These are phyloP conservation scores for Cryptosporidium ryanae DNA, from an alignment of 169 alveolate species.

Conservation along the genomic window DNA sequence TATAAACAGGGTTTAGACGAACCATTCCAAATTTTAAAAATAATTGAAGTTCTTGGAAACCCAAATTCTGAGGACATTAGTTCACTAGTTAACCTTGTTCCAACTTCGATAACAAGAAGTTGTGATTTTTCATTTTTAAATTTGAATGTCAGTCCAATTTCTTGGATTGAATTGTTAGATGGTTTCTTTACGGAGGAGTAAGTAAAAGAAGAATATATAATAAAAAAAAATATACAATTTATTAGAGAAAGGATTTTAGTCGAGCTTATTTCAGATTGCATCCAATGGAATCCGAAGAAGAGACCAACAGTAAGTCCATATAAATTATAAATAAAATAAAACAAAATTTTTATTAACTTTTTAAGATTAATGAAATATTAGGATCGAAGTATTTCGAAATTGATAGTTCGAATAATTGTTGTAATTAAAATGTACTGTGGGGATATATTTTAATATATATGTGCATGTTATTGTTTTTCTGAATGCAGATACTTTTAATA, in stretches of 20 bases:
- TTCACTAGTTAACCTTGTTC: slow-evolving; percentile 5
- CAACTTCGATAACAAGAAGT: slow-evolving; percentile 6
- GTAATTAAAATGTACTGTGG: slow-evolving; percentile 11
- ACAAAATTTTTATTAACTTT: not conserved
- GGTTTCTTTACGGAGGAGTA: slow-evolving; percentile 53
- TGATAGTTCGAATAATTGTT: not conserved
- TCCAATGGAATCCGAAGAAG: slow-evolving; percentile 60
- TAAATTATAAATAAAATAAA: not conserved
- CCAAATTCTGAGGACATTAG: slow-evolving; percentile 35
- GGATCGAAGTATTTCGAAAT: slow-evolving; percentile 16
- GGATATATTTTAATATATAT: slow-evolving; percentile 7
- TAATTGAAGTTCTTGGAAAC: slow-evolving; percentile 53
- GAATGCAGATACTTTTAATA: slow-evolving; percentile 1
- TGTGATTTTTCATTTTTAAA: slow-evolving; percentile 7
- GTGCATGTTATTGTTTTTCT: not conserved
- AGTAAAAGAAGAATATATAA: not conserved
- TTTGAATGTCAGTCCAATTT: slow-evolving; percentile 14
- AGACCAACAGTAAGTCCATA: slow-evolving; percentile 65
- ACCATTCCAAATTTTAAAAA: slow-evolving; percentile 56
- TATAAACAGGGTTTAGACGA: slow-evolving; percentile 53
- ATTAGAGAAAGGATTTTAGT: slow-evolving; percentile 31
- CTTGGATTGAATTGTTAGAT: slow-evolving; percentile 42
- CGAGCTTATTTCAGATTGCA: slow-evolving; percentile 25
- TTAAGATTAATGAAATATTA: slow-evolving; percentile 43
- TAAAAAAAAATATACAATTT: not conserved